phyloP scores from a whole-genome alignment of 345 rosid genomes.

The rapeseed (Brassica napus) region Da-Ae NC_063443.1:13604501-13605000 shows the following conservation, averaged over 20 bases:
- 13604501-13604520: constrained; percentile 56
- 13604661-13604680: constrained; percentile 72
- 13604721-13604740: not conserved
- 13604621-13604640: constrained; percentile 41
- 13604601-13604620: constrained; percentile 35
- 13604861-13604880: constrained; percentile 55
- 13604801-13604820: constrained; percentile 78
- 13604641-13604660: constrained; percentile 65
- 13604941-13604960: constrained; percentile 16
- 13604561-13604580: constrained; percentile 1
- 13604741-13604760: not conserved
- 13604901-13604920: constrained; percentile 68
- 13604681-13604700: constrained; percentile 80
- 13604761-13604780: not conserved
- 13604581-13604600: constrained; percentile 26
- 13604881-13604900: constrained; percentile 50
- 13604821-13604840: constrained; percentile 73
- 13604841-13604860: constrained; percentile 62
- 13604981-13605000: constrained; percentile 27
- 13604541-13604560: constrained; percentile 19
- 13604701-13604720: constrained; percentile 43
- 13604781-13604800: constrained; percentile 60
- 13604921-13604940: constrained; percentile 67
- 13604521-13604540: constrained; percentile 45
- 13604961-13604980: constrained; percentile 29